Conservation (phyloP, 75 land plant genomes). For the Pinus tabuliformis region DNA sequence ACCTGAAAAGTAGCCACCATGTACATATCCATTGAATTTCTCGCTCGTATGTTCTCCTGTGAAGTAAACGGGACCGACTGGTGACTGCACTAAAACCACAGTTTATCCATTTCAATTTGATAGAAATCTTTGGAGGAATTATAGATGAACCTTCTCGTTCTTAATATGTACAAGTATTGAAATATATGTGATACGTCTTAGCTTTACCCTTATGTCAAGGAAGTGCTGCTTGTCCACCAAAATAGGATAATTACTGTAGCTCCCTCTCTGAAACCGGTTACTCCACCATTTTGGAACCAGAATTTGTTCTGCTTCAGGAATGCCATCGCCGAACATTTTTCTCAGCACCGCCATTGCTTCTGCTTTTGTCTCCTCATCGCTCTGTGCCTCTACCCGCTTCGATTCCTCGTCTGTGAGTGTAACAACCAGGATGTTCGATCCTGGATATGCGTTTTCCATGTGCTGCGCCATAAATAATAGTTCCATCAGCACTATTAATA, state of each 20-base stretch:
- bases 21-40: constrained; percentile 65
- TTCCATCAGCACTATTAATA: no score
- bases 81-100: constrained; percentile 31
- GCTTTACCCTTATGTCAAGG: neutral
- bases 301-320: constrained; percentile 54
- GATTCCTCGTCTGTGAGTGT: constrained; percentile 79
- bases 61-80: constrained; percentile 51
- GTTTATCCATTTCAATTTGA: neutral
- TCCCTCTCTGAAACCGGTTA: constrained; percentile 40
- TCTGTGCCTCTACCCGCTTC: constrained; percentile 58
- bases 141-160: no score
- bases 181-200: no score
- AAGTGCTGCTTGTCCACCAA: neutral
- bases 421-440: constrained; percentile 51
- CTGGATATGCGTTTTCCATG: constrained; percentile 53
- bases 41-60: constrained; percentile 63
- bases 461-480: constrained; percentile 27
- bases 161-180: no score
- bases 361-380: constrained; percentile 40
- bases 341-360: constrained; percentile 63
- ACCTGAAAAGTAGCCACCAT: constrained; percentile 58
- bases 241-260: constrained; percentile 65
- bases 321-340: constrained; percentile 49
- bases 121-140: no score
- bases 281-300: constrained; percentile 60